Evolutionary conservation across 2,329 filamentous ascomycete species (phyloP).

Genomic region (Penicillium polonicum): DNA sequence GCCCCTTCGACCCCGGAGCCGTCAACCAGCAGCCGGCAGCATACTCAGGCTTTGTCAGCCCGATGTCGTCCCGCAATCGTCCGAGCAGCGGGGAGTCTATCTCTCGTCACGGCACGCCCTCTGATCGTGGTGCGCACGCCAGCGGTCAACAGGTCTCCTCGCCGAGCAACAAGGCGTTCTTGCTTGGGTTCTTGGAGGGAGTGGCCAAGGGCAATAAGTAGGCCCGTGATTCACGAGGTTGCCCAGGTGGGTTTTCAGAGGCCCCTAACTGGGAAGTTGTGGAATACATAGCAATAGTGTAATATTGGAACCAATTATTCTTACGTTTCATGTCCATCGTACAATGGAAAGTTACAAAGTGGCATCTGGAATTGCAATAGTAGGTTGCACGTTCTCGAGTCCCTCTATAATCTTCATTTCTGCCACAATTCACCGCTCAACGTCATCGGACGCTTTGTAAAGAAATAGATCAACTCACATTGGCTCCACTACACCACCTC

Average conservation of each 20-base stretch:
- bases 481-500: slow-evolving; percentile 9
- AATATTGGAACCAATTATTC: neutral
- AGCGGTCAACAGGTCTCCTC: slow-evolving; percentile 52
- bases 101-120: slow-evolving; percentile 22
- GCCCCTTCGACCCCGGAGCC: slow-evolving; percentile 23
- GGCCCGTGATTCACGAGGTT: neutral
- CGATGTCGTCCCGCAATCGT: slow-evolving; percentile 30
- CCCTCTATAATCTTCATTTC: slow-evolving; percentile 12
- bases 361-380: too few species aligned
- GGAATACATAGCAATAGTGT: neutral
- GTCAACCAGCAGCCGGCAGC: slow-evolving; percentile 20
- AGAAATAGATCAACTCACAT: slow-evolving; percentile 17
- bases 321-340: neutral
- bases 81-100: slow-evolving; percentile 19
- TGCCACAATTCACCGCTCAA: slow-evolving; percentile 30
- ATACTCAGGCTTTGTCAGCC: slow-evolving; percentile 30
- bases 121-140: slow-evolving; percentile 45
- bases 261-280: neutral
- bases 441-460: slow-evolving; percentile 30
- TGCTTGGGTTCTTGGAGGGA: slow-evolving; percentile 71
- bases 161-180: slow-evolving; percentile 70
- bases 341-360: too few species aligned
- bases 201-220: slow-evolving; percentile 47
- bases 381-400: too few species aligned
- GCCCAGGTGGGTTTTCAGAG: neutral